phyloP scores from a whole-genome alignment of 2,329 filamentous ascomycete species.

The Colletotrichum sp. region DNA sequence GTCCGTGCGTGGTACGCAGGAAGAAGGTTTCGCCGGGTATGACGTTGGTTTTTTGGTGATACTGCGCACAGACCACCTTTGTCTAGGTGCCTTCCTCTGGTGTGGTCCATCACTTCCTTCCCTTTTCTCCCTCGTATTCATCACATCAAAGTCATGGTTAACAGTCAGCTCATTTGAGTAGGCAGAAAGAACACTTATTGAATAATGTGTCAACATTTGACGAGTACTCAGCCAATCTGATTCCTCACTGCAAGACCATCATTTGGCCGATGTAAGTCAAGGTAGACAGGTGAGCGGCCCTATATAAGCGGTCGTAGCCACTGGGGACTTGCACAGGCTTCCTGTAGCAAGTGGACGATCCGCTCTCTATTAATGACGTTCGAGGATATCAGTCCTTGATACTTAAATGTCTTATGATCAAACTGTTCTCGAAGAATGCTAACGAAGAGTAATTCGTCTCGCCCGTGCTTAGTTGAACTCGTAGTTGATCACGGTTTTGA shows the following conservation, averaged over 20 bases:
- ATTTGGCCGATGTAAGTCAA: not conserved
- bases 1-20: not conserved
- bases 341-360: too few relatives aligned
- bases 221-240: not conserved
- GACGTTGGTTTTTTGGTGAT: not conserved
- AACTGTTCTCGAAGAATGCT: too few relatives aligned
- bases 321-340: too few relatives aligned
- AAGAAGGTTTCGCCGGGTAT: constrained; percentile 6
- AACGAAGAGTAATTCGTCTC: too few relatives aligned
- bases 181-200: not conserved
- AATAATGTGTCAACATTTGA: not conserved
- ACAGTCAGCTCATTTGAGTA: not conserved
- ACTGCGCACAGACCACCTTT: not conserved
- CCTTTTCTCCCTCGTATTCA: fast-evolving
- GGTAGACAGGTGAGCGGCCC: not conserved
- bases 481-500: not conserved
- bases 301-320: not conserved
- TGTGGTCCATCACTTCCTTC: not conserved
- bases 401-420: too few relatives aligned
- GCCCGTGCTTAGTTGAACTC: too few relatives aligned
- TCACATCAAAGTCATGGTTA: not conserved
- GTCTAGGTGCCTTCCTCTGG: not conserved
- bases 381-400: too few relatives aligned
- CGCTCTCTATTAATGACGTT: too few relatives aligned
- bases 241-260: not conserved